Conservation (phyloP, 139 green algal species). For the Tetraselmis striata region DNA sequence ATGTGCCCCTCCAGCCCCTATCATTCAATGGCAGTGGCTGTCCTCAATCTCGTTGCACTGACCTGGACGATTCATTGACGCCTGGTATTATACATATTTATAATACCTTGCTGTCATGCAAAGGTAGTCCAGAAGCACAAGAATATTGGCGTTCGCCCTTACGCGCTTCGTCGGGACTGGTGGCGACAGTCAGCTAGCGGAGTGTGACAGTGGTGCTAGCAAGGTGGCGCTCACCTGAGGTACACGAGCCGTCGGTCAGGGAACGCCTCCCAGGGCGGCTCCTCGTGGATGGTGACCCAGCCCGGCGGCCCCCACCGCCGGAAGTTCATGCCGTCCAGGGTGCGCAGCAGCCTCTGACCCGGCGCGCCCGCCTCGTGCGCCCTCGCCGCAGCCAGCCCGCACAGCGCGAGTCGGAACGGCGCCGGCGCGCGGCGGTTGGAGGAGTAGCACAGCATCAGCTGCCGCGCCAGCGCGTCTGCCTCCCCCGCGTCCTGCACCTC, state of each 20-base stretch:
- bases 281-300: not conserved
- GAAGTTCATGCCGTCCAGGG: slow-evolving; percentile 1
- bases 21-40: too few relatives aligned
- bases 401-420: not conserved
- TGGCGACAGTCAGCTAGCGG: too few relatives aligned
- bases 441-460: slow-evolving; percentile 2
- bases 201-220: too few relatives aligned
- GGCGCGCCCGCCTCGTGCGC: not conserved
- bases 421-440: not conserved
- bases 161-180: too few relatives aligned
- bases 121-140: too few relatives aligned
- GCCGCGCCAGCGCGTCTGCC: not conserved
- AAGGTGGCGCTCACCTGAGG: slow-evolving; percentile 1
- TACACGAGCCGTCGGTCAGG: not conserved
- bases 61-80: too few relatives aligned
- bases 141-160: too few relatives aligned
- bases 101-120: too few relatives aligned
- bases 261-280: not conserved
- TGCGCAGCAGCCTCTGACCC: not conserved
- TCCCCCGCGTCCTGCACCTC: not conserved
- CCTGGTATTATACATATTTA: too few relatives aligned
- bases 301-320: not conserved
- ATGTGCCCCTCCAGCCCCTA: too few relatives aligned
- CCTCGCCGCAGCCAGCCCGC: not conserved
- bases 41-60: too few relatives aligned